phyloP scores from a whole-genome alignment of 225 moss, liverwort and hornwort species.

The Pleurozium schreberi region DNA sequence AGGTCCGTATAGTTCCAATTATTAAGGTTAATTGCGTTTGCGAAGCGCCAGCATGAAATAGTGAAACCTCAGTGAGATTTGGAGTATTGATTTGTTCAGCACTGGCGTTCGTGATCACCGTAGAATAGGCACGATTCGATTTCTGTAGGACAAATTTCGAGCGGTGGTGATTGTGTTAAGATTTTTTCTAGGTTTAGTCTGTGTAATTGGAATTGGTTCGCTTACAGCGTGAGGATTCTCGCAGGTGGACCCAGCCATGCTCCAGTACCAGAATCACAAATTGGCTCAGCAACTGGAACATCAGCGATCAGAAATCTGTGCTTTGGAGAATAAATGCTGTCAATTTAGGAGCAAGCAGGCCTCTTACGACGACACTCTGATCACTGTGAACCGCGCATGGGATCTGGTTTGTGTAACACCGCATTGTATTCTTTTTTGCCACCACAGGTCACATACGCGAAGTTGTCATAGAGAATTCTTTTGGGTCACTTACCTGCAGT shows the following conservation, averaged over 20 bases:
- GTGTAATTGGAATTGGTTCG: neutral
- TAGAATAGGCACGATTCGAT: neutral
- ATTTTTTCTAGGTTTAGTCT: neutral
- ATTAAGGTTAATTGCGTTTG: neutral
- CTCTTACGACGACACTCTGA: constrained; percentile 82
- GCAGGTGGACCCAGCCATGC: constrained; percentile 84
- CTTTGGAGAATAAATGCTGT: constrained; percentile 56
- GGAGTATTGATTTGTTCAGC: neutral
- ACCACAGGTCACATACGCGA: neutral
- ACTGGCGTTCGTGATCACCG: neutral
- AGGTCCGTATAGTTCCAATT: neutral
- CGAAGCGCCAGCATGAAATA: neutral
- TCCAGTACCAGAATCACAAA: constrained; percentile 93
- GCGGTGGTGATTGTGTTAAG: neutral
- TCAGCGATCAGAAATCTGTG: constrained; percentile 81
- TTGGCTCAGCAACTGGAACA: constrained; percentile 92
- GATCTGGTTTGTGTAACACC: constrained; percentile 45
- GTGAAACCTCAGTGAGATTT: neutral
- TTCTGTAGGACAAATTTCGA: neutral
- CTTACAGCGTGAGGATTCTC: neutral
- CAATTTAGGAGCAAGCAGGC: constrained; percentile 78
- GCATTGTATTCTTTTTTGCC: neutral
- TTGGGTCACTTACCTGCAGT: neutral
- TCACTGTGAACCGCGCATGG: constrained; percentile 78
- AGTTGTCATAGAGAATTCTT: neutral